Percentiles rank a stretch among this genome's conserved stretches.
Evolutionary conservation across 805 yeast species (phyloP).

Genomic region (Hanseniaspora nectarophila): DNA sequence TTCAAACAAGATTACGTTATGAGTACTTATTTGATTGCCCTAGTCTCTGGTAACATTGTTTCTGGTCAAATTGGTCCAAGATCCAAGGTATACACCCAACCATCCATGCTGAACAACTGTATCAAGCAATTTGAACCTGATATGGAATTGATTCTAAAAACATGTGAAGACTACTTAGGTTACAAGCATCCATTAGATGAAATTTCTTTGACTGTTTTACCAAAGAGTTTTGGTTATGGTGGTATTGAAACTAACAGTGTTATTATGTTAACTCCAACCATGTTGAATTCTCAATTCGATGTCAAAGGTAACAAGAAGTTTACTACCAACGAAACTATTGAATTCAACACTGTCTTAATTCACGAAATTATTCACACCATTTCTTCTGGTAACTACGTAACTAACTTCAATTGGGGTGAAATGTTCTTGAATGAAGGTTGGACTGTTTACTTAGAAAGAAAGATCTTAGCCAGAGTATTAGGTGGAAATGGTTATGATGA

Average conservation of each 20-base stretch:
- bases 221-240: conserved; percentile 71
- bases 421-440: conserved; percentile 94
- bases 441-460: conserved; percentile 84
- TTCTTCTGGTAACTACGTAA: conserved; percentile 74
- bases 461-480: conserved; percentile 66
- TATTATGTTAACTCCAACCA: conserved; percentile 82
- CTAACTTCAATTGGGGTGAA: conserved; percentile 85
- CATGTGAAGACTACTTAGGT: conserved; percentile 59
- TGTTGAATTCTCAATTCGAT: conserved; percentile 67
- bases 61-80: conserved; percentile 71
- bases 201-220: conserved; percentile 70
- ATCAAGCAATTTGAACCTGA: conserved; percentile 72
- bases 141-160: conserved; percentile 63
- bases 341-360: conserved; percentile 42
- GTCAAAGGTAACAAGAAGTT: conserved; percentile 42
- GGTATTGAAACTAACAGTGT: conserved; percentile 93
- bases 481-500: conserved; percentile 44
- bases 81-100: conserved; percentile 72
- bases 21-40: conserved; percentile 71
- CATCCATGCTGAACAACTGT: conserved; percentile 51
- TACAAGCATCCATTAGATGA: conserved; percentile 76
- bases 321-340: conserved; percentile 14
- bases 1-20: conserved; percentile 72
- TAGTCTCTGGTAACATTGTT: conserved; percentile 71
- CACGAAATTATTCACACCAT: conserved; percentile 90